Conservation (phyloP, 371 early-diverging fungal genomes). For the Lichtheimia ornata region DNA sequence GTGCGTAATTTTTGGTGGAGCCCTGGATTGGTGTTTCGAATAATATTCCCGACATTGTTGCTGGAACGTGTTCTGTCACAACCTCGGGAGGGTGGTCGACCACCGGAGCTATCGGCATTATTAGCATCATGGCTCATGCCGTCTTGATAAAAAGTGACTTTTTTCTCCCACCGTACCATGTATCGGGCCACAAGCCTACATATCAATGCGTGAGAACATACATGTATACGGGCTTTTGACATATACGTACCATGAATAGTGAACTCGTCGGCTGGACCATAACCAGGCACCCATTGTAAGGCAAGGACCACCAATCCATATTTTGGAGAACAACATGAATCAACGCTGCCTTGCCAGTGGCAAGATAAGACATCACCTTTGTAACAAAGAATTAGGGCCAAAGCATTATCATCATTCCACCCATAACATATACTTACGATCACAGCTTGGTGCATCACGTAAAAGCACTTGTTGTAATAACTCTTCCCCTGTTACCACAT, state of each 20-base stretch:
- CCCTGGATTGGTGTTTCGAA: slow-evolving; percentile 18
- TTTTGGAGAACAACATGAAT: slow-evolving; percentile 70
- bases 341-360: slow-evolving; percentile 36
- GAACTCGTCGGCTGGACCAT: slow-evolving; percentile 51
- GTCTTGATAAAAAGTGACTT: background rate
- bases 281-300: slow-evolving; percentile 47
- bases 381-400: background rate
- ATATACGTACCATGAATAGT: slow-evolving; percentile 46
- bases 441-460: background rate
- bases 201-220: slow-evolving; percentile 21
- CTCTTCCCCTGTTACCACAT: too few relatives aligned
- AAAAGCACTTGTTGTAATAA: too few relatives aligned
- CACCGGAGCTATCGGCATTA: slow-evolving; percentile 24
- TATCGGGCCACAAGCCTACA: slow-evolving; percentile 50
- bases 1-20: slow-evolving; percentile 25
- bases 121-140: background rate
- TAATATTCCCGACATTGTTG: slow-evolving; percentile 22
- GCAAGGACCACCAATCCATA: slow-evolving; percentile 68
- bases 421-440: background rate
- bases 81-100: slow-evolving; percentile 26
- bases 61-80: slow-evolving; percentile 33
- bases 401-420: background rate
- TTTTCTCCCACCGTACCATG: slow-evolving; percentile 21
- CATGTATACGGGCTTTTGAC: slow-evolving; percentile 1
- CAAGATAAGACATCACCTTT: slow-evolving; percentile 41